These are phyloP conservation scores for Wilcoxina mikolae DNA, from an alignment of 495 filamentous ascomycete genomes.

Conservation along the genomic window DNA sequence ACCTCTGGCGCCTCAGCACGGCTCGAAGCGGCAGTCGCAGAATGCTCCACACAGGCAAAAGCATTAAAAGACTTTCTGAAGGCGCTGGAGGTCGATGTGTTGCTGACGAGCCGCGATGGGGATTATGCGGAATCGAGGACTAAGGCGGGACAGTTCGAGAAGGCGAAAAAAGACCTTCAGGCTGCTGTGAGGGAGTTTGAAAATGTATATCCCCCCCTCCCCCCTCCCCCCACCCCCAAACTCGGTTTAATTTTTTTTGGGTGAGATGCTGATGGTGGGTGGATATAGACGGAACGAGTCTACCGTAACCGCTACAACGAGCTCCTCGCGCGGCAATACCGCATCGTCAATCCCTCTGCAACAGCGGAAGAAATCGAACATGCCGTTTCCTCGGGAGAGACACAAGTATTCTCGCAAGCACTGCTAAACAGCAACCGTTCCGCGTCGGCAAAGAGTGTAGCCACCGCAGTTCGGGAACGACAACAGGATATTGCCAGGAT, in stretches of 20 bases:
- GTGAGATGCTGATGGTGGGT: not conserved
- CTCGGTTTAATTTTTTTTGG: not conserved
- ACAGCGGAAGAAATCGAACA: conserved; percentile 47
- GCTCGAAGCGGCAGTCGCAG: conserved; percentile 45
- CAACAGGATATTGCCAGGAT: conserved; percentile 63
- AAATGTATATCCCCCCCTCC: conserved; percentile 21
- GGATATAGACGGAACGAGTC: conserved; percentile 40
- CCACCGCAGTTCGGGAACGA: conserved; percentile 57
- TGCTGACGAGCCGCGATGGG: conserved; percentile 35
- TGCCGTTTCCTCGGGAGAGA: conserved; percentile 55
- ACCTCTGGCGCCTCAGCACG: conserved; percentile 21
- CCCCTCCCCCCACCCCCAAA: not conserved
- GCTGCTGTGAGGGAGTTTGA: conserved; percentile 47
- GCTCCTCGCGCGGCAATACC: conserved; percentile 57
- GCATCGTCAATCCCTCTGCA: conserved; percentile 61
- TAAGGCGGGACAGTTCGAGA: conserved; percentile 48
- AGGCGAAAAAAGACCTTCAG: conserved; percentile 50
- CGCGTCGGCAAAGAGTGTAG: conserved; percentile 45
- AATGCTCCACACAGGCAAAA: conserved; percentile 51
- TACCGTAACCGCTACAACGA: conserved; percentile 52
- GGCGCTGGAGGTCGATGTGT: conserved; percentile 46
- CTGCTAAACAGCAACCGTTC: conserved; percentile 55
- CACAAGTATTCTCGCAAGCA: conserved; percentile 65
- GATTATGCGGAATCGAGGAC: conserved; percentile 34
- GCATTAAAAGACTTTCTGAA: conserved; percentile 55